Percentiles rank a stretch among this genome's conserved stretches.
phyloP scores from a whole-genome alignment of 2,329 filamentous ascomycete genomes.

The Tolypocladium paradoxum region DNA sequence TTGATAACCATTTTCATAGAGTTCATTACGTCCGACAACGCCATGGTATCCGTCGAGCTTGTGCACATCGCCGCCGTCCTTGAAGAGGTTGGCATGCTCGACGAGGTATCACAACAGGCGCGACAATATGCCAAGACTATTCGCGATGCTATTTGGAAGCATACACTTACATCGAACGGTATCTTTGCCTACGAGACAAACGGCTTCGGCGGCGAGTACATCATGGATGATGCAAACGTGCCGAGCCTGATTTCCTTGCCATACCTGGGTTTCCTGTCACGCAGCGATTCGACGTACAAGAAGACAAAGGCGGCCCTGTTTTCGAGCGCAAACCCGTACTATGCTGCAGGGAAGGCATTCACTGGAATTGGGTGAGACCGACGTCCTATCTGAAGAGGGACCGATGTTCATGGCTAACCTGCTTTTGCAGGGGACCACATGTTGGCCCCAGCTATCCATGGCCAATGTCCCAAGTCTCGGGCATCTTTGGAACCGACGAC shows the following conservation, averaged over 20 bases:
- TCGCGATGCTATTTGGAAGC: conserved; percentile 54
- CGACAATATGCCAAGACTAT: conserved; percentile 41
- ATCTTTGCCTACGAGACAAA: conserved; percentile 73
- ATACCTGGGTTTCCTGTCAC: conserved; percentile 48
- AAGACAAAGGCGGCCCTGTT: conserved; percentile 74
- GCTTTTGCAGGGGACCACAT: conserved; percentile 38
- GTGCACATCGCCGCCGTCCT: conserved; percentile 51
- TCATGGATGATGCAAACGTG: conserved; percentile 66
- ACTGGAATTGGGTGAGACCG: conserved; percentile 14
- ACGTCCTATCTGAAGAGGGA: too few species aligned
- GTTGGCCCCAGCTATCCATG: conserved; percentile 50
- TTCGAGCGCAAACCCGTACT: conserved; percentile 69
- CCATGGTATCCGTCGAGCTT: conserved; percentile 40
- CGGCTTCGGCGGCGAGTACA: conserved; percentile 54
- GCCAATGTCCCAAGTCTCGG: conserved; percentile 46
- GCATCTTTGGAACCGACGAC: conserved; percentile 33
- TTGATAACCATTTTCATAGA: conserved; percentile 12
- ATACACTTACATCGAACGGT: conserved; percentile 31
- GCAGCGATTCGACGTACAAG: conserved; percentile 56
- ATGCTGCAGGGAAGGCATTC: conserved; percentile 18
- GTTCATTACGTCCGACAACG: conserved; percentile 33
- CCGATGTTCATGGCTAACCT: too few species aligned
- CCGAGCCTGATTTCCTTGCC: conserved; percentile 56
- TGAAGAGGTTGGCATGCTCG: conserved; percentile 55
- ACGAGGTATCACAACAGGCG: conserved; percentile 42